phyloP scores from a whole-genome alignment of 441 rosid species.

The Geranium incanum region DNA sequence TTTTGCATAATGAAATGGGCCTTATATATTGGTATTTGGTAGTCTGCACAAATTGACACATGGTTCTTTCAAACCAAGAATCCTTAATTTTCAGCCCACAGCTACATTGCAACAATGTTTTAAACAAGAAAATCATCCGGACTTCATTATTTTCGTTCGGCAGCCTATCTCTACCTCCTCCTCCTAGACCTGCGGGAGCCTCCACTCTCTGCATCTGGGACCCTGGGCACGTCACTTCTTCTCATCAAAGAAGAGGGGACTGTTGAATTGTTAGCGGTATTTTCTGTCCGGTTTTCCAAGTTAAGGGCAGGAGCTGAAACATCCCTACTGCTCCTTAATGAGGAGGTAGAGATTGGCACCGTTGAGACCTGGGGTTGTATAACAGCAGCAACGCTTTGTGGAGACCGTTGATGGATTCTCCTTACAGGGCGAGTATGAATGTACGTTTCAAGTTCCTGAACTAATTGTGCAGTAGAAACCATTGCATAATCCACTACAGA shows the following conservation, averaged over 20 bases:
- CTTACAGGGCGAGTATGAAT: constrained; percentile 26
- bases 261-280: constrained; percentile 23
- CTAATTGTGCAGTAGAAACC: constrained; percentile 35
- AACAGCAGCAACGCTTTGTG: constrained; percentile 21
- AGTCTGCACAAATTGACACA: neutral
- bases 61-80: neutral
- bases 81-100: neutral
- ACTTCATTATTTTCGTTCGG: neutral
- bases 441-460: constrained; percentile 33
- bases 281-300: constrained; percentile 28
- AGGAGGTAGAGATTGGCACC: constrained; percentile 16
- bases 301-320: constrained; percentile 15
- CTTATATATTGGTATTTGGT: neutral
- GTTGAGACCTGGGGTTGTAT: constrained; percentile 25
- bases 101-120: neutral
- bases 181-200: constrained; percentile 35
- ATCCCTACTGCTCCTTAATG: constrained; percentile 20
- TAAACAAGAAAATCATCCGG: neutral
- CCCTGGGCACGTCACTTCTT: constrained; percentile 22
- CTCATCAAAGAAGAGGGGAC: constrained; percentile 24
- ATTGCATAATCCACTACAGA: constrained; percentile 37
- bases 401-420: constrained; percentile 29
- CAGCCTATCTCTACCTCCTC: constrained; percentile 32
- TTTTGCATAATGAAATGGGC: neutral
- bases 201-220: constrained; percentile 29